Conservation (phyloP, 73 alveolate species). For the Effrenium voratum region DNA sequence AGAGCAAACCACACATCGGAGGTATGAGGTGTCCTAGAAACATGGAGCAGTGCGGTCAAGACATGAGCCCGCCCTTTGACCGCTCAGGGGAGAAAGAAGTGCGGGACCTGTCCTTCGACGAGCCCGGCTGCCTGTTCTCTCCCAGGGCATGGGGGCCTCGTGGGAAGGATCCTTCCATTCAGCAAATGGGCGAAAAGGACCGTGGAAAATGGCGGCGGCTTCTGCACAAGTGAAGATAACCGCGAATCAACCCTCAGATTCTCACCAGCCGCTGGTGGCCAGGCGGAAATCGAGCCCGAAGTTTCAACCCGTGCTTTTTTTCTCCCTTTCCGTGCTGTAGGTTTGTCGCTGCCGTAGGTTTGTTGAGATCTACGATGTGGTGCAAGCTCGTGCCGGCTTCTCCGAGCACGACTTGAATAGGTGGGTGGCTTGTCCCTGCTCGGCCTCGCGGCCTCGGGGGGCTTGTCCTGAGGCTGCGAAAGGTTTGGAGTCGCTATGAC, state of each 20-base stretch:
- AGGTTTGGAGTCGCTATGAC: slow-evolving; percentile 77
- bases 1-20: neutral
- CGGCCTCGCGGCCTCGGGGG: neutral
- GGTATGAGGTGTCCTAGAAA: neutral
- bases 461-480: slow-evolving; percentile 19
- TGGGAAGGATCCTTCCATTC: neutral
- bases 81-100: slow-evolving; percentile 32
- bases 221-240: neutral
- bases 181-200: neutral
- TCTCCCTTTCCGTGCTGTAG: neutral
- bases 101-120: slow-evolving; percentile 61
- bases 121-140: neutral
- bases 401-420: slow-evolving; percentile 35
- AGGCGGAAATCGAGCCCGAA: too few relatives aligned
- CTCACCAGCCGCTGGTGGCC: too few relatives aligned
- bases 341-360: neutral
- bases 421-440: neutral
- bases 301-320: neutral
- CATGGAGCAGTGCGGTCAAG: too few relatives aligned
- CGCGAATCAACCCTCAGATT: neutral
- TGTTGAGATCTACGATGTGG: slow-evolving; percentile 69
- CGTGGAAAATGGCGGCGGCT: neutral
- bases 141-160: too few relatives aligned
- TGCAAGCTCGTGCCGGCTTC: slow-evolving; percentile 83
- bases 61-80: too few relatives aligned